Evolutionary conservation across 2,329 filamentous ascomycete genomes (phyloP).

Genomic region (Pestalotiopsis sp.): DNA sequence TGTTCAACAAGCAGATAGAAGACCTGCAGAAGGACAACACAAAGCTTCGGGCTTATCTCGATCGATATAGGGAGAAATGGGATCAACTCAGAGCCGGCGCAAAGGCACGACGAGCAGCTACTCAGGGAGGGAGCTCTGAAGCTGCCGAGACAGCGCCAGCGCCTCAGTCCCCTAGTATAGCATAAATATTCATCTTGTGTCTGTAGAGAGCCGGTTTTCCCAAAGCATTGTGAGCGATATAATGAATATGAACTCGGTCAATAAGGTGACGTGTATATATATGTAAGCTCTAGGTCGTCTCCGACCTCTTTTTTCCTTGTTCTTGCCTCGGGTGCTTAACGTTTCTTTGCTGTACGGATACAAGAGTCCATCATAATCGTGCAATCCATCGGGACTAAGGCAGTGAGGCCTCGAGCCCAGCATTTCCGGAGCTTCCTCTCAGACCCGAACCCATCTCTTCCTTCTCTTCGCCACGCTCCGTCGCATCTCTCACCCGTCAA

Average conservation of each 20-base stretch:
- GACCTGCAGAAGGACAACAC: constrained; percentile 64
- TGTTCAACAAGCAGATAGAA: constrained; percentile 61
- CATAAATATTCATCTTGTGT: background rate
- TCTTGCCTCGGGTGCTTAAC: too few species aligned
- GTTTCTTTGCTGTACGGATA: too few species aligned
- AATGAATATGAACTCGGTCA: background rate
- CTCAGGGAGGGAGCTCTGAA: constrained; percentile 14
- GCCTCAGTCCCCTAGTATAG: constrained; percentile 10
- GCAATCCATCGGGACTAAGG: too few species aligned
- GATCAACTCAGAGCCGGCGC: constrained; percentile 62
- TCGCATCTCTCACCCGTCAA: constrained; percentile 28
- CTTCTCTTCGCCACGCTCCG: background rate
- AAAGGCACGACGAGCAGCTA: constrained; percentile 48
- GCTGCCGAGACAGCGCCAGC: constrained; percentile 7
- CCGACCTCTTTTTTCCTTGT: too few species aligned
- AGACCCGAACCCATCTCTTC: background rate
- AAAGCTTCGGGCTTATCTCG: constrained; percentile 56
- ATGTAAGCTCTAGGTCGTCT: too few species aligned
- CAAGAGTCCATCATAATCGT: too few species aligned
- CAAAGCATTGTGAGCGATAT: background rate
- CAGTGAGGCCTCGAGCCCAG: too few species aligned
- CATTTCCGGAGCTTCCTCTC: too few species aligned
- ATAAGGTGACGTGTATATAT: too few species aligned
- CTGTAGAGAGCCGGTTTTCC: background rate
- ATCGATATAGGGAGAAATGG: constrained; percentile 63